Base-by-base conservation (phyloP, 768 basidiomycete genomes). In the Suillus variegatus region DNA sequence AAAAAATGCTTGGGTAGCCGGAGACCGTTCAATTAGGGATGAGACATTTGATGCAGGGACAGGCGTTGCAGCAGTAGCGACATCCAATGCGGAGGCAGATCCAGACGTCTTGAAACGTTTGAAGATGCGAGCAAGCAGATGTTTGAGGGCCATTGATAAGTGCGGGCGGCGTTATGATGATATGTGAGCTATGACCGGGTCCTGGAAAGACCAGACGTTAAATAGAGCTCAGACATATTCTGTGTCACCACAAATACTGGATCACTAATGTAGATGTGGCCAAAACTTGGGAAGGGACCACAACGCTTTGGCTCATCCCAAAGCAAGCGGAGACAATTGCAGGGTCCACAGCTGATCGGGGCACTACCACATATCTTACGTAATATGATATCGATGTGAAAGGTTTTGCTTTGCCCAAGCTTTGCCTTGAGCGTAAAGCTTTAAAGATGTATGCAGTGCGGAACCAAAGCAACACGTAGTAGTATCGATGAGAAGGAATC, bases 101-200 rank as follows among this genome's bases (percentile, higher is more conserved):
- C 22, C 36, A 43, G 57, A 36, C 20, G 20, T 58, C 25, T 28
- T 20, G 6, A 28, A 60, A 20, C 25, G 41, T 6, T 60, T 60
- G 58, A 60, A 43, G 18, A 60, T 60, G 25, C 58, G 58, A 43
- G 41, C 12, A 43, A 60, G 58, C 9, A 60, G 10, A 41, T 20
- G 41, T 43, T 60, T 60, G 58, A 60, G 25, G 9, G 18, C 28
- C 58, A 60, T 60, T 54, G 25, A 20, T 43, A 25, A 28, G 25
- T 25, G 38, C 9, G 56, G 16, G n/a, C 38, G 36, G 55, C 13
- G 38, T 58, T 55, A 20, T 32, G 20, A 12, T 41, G 25, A 20
- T 25, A 7, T 41, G 16, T 41, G 22, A 22, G 28, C 18, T 43
- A 18, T 43, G 58, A 32, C 32, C 6, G 32, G 32, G 41, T 60